Conservation (phyloP, 2,329 filamentous ascomycete genomes). For the Phyllosticta citrichinensis region DNA sequence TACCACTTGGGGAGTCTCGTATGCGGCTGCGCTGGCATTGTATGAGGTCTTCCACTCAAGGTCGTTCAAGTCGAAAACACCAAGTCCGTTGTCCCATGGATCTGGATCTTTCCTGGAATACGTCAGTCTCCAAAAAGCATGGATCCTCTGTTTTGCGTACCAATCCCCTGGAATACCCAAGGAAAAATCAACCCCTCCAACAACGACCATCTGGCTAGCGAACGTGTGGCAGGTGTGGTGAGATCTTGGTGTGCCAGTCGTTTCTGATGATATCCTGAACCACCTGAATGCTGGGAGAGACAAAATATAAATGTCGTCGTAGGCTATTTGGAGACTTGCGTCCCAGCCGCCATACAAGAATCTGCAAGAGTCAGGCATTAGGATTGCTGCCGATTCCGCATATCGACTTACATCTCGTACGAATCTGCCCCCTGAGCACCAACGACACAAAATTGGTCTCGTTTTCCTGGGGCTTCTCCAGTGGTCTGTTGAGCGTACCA, state of each 20-base stretch:
- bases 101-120: background rate
- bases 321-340: background rate
- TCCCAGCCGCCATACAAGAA: conserved; percentile 1
- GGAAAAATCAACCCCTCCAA: background rate
- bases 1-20: background rate
- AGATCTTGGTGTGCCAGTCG: background rate
- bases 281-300: conserved; percentile 3
- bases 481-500: conserved; percentile 3
- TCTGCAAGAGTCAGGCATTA: background rate
- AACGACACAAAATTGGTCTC: background rate
- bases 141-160: background rate
- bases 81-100: background rate
- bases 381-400: background rate
- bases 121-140: background rate
- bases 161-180: background rate
- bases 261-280: background rate
- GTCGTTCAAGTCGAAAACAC: background rate
- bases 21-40: background rate
- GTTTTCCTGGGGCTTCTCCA: background rate
- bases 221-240: conserved; percentile 1
- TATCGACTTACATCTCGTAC: background rate
- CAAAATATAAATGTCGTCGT: conserved; percentile 1
- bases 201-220: background rate
- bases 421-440: background rate
- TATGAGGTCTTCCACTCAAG: background rate